Percentiles rank a stretch among this genome's conserved stretches.
Conservation (phyloP, 495 filamentous ascomycete species). For the Mytilinidion resinicola region DNA sequence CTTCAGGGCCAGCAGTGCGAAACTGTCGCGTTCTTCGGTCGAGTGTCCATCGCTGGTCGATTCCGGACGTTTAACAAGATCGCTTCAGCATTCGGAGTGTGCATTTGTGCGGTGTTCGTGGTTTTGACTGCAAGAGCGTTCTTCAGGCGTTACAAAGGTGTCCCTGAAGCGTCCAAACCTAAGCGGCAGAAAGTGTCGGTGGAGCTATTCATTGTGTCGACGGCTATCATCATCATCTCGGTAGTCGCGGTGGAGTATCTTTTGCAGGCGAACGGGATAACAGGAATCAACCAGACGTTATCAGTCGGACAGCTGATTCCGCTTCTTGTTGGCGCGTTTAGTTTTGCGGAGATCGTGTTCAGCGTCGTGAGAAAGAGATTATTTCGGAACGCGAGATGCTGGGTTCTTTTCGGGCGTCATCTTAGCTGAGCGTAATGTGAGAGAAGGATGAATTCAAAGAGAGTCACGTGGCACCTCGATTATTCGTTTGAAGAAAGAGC, state of each 20-base stretch:
- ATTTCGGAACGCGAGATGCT: background rate
- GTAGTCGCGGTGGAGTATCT: background rate
- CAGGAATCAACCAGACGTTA: background rate
- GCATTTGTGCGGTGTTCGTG: background rate
- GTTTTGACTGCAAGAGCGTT: background rate
- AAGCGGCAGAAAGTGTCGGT: background rate
- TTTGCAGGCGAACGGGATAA: background rate
- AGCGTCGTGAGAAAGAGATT: background rate
- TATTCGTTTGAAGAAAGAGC: too few relatives aligned
- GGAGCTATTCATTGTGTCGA: background rate
- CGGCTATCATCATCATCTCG: background rate
- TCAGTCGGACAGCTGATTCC: background rate
- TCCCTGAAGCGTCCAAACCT: background rate
- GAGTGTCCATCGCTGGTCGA: background rate
- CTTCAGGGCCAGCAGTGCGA: background rate
- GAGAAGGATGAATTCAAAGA: too few relatives aligned
- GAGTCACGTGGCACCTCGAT: too few relatives aligned
- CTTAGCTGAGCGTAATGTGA: too few relatives aligned
- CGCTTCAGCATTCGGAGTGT: background rate
- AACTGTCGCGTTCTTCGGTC: background rate
- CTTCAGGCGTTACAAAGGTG: background rate
- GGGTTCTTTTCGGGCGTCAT: background rate
- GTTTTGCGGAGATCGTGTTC: background rate
- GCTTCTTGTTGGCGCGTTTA: background rate
- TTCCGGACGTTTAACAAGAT: constrained; percentile 1